Evolutionary conservation across 1,139 yeast species (phyloP).

Genomic region (Suhomyces terraborum): DNA sequence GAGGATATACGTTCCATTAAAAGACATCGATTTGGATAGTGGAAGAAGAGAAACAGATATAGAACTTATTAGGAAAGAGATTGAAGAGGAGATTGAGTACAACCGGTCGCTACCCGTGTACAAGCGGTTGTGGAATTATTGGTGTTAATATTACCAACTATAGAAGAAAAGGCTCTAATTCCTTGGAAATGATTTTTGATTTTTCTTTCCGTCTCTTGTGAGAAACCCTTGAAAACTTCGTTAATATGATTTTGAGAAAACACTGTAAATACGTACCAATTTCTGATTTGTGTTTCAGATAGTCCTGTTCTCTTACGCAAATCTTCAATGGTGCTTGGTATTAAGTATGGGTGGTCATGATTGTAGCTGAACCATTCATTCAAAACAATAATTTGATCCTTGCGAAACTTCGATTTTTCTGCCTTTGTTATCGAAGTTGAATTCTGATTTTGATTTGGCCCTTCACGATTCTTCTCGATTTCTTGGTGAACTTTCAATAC

Average conservation of each 20-base stretch:
- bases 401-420: constrained; percentile 10
- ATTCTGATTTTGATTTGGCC: constrained; percentile 14
- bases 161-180: constrained; percentile 11
- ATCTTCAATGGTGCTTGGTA: not conserved
- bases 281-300: constrained; percentile 13
- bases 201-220: constrained; percentile 17
- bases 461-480: too few relatives aligned
- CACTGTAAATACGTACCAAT: constrained; percentile 16
- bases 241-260: constrained; percentile 2
- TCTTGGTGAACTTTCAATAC: too few relatives aligned
- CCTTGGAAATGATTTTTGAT: constrained; percentile 11
- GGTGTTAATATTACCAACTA: constrained; percentile 17
- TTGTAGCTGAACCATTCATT: constrained; percentile 12
- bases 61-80: constrained; percentile 28
- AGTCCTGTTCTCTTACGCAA: constrained; percentile 9
- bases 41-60: constrained; percentile 36
- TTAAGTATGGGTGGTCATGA: constrained; percentile 9
- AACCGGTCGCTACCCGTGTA: constrained; percentile 19
- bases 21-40: constrained; percentile 37
- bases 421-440: constrained; percentile 15
- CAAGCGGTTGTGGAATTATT: constrained; percentile 20
- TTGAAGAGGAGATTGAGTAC: constrained; percentile 22
- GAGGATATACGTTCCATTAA: constrained; percentile 29
- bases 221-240: constrained; percentile 17
- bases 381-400: constrained; percentile 3